Conservation (phyloP, 2,329 filamentous ascomycete genomes). For the Aspergillus sp. region DNA sequence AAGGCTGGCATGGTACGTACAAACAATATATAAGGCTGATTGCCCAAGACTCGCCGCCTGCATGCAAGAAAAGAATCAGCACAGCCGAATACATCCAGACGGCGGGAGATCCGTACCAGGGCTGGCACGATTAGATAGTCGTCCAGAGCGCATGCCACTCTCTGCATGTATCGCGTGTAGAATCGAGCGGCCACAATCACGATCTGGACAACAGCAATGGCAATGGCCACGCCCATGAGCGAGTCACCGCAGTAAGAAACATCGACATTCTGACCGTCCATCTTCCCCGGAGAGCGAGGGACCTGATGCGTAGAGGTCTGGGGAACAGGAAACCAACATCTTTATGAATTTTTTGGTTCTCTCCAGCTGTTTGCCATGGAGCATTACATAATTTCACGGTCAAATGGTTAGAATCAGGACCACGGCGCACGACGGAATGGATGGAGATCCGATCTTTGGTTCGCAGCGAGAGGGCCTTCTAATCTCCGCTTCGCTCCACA, state of each 20-base stretch:
- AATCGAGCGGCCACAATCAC: slow-evolving; percentile 21
- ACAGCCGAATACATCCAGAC: not conserved
- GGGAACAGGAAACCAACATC: not conserved
- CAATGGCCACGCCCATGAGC: slow-evolving; percentile 18
- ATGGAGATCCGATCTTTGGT: too few species aligned
- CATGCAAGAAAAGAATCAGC: not conserved
- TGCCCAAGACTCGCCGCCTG: slow-evolving; percentile 19
- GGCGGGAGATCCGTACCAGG: slow-evolving; percentile 14
- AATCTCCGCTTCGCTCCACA: too few species aligned
- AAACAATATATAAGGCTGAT: slow-evolving; percentile 19
- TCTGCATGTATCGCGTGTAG: slow-evolving; percentile 22
- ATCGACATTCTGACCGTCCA: not conserved
- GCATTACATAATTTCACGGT: slow-evolving; percentile 4
- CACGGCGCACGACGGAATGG: not conserved
- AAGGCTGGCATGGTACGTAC: slow-evolving; percentile 10
- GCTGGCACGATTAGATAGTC: slow-evolving; percentile 26
- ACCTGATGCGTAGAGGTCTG: not conserved
- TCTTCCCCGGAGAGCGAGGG: too few species aligned
- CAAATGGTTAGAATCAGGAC: not conserved
- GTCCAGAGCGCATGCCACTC: slow-evolving; percentile 16
- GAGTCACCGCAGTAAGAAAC: slow-evolving; percentile 10
- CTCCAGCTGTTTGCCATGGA: not conserved
- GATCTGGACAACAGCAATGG: slow-evolving; percentile 20
- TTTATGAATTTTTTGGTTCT: not conserved
- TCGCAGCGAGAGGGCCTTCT: too few species aligned